A percentile compares a stretch with the other conserved stretches of the same genome.
Evolutionary conservation across 352 stramenopile species (phyloP).

Genomic region (Pythium oligandrum): DNA sequence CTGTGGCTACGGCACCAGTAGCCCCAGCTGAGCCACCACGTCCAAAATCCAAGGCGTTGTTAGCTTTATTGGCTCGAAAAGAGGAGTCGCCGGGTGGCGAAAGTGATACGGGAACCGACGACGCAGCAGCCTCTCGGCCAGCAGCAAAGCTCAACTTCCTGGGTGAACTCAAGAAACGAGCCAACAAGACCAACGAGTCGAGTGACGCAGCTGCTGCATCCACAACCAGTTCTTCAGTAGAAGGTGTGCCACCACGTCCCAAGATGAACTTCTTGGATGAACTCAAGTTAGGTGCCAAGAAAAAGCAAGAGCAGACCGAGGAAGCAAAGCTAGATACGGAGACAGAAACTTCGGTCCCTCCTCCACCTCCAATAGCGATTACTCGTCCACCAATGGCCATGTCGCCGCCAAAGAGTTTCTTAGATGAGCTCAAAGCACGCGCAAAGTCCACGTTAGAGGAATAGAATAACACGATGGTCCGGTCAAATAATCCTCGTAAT

Average conservation of each 20-base stretch:
- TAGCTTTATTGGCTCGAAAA: constrained; percentile 12
- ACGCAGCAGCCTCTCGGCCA: no score
- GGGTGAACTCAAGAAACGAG: constrained; percentile 5
- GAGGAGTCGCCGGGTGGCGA: neutral
- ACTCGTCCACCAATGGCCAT: neutral
- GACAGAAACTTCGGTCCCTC: neutral
- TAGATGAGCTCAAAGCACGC: constrained; percentile 16
- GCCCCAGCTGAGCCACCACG: constrained; percentile 29
- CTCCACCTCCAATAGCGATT: neutral
- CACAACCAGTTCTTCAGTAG: neutral
- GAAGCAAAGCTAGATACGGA: neutral
- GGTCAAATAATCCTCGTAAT: no score
- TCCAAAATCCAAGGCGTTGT: constrained; percentile 19
- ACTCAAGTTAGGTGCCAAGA: constrained; percentile 7
- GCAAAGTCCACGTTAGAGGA: neutral
- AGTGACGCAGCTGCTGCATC: neutral
- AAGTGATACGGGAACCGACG: no score
- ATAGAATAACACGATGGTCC: no score
- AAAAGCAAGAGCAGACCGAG: neutral
- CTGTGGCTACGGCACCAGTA: neutral
- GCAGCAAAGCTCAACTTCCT: neutral
- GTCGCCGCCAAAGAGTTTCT: constrained; percentile 9
- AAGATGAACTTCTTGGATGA: constrained; percentile 16
- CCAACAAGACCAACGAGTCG: neutral
- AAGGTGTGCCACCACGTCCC: neutral